These are phyloP conservation scores for Eleusine coracana DNA, from an alignment of 176 grass and related monocot genomes.

Conservation along the genomic window DNA sequence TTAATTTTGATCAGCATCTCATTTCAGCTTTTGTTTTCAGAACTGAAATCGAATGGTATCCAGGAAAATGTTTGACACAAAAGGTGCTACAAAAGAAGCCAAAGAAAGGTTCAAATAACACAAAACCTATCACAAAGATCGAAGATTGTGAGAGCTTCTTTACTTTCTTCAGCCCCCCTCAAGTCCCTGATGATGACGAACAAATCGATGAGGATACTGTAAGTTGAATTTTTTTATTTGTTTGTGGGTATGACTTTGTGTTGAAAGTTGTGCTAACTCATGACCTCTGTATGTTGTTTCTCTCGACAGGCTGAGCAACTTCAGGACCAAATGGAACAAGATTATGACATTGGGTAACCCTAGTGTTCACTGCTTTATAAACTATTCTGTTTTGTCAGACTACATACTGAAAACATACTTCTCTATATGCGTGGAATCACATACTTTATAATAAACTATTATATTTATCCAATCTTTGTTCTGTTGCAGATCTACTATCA, in stretches of 20 bases:
- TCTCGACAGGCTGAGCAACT: constrained; percentile 79
- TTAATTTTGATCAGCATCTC: too few species aligned
- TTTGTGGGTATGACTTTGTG: not conserved
- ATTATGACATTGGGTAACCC: constrained; percentile 85
- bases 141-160: constrained; percentile 97
- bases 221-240: constrained; percentile 26
- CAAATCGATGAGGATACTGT: constrained; percentile 97
- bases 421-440: too few species aligned
- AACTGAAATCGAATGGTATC: constrained; percentile 88
- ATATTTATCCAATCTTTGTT: too few species aligned
- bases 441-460: too few species aligned
- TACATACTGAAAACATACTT: too few species aligned
- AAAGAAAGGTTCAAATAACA: constrained; percentile 87
- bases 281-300: not conserved
- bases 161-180: constrained; percentile 96
- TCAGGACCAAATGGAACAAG: constrained; percentile 95
- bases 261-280: too few species aligned
- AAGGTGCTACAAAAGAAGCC: constrained; percentile 95
- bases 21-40: constrained; percentile 38
- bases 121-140: constrained; percentile 83
- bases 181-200: constrained; percentile 88
- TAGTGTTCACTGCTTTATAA: too few species aligned
- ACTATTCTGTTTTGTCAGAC: too few species aligned
- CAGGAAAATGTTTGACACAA: constrained; percentile 88
- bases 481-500: constrained; percentile 75